Conservation (phyloP, 1,139 yeast species). For the Yamadazyma mexicana region DNA sequence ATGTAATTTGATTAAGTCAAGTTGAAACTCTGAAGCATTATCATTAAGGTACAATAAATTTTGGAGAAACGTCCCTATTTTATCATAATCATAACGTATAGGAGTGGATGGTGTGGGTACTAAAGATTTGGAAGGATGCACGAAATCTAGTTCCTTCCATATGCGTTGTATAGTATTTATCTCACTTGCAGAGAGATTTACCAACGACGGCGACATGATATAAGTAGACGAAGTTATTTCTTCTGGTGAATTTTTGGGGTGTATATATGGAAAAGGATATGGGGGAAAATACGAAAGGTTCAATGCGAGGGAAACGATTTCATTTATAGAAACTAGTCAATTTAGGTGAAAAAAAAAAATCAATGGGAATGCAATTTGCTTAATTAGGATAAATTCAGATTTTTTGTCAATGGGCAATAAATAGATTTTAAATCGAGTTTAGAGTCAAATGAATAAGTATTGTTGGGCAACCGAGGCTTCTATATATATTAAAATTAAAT, state of each 20-base stretch:
- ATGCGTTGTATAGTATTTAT: not conserved
- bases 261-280: not conserved
- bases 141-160: conserved; percentile 1
- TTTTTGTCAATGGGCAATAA: not conserved
- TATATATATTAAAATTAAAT: too few species aligned
- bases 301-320: not conserved
- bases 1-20: not conserved
- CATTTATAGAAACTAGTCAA: not conserved
- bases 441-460: too few species aligned
- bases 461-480: too few species aligned
- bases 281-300: not conserved
- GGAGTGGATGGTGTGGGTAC: not conserved
- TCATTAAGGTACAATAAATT: not conserved
- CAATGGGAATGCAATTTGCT: not conserved
- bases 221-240: too few species aligned
- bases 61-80: not conserved
- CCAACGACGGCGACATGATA: too few species aligned
- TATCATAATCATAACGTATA: not conserved
- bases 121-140: conserved; percentile 1
- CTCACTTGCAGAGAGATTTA: not conserved
- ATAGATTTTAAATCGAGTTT: too few species aligned
- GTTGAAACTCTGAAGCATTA: not conserved
- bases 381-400: conserved; percentile 1
- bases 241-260: not conserved
- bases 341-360: not conserved